These are phyloP conservation scores for Alternaria sp. DNA, from an alignment of 2,329 filamentous ascomycete species.

Conservation along the genomic window DNA sequence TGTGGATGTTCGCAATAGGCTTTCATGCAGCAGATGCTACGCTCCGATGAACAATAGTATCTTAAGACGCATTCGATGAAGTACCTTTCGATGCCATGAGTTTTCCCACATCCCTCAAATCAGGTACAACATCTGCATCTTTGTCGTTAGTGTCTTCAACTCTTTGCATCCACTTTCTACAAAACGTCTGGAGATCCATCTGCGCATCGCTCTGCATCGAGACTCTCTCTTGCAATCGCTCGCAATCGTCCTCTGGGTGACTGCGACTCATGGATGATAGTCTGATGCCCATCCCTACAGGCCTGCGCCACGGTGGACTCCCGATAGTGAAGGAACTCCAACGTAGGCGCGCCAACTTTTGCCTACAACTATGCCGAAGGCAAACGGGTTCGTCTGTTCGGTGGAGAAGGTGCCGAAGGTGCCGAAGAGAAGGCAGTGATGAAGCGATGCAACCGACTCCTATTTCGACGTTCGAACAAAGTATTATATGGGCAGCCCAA, in stretches of 20 bases:
- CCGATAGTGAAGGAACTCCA: background rate
- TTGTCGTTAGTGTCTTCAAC: background rate
- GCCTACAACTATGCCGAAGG: too few relatives aligned
- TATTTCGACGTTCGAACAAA: background rate
- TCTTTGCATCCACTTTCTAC: background rate
- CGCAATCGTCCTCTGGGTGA: background rate
- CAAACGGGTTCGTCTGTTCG: background rate
- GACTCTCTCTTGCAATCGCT: background rate
- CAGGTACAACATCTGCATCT: background rate
- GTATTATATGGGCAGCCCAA: background rate
- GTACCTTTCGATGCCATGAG: background rate
- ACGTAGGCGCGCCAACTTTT: background rate
- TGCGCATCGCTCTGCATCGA: background rate
- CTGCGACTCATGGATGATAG: background rate
- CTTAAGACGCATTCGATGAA: background rate
- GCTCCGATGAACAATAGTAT: background rate
- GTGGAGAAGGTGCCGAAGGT: background rate
- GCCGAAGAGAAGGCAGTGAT: background rate
- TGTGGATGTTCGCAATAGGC: background rate
- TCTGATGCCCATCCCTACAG: background rate
- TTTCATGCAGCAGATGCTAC: background rate
- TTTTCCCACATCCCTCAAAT: background rate
- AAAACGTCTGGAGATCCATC: background rate
- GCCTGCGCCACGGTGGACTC: background rate
- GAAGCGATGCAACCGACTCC: background rate